Percentiles rank a stretch among this genome's conserved stretches.
Conservation (phyloP, 495 filamentous ascomycete genomes). For the Neurospora sp. region DNA sequence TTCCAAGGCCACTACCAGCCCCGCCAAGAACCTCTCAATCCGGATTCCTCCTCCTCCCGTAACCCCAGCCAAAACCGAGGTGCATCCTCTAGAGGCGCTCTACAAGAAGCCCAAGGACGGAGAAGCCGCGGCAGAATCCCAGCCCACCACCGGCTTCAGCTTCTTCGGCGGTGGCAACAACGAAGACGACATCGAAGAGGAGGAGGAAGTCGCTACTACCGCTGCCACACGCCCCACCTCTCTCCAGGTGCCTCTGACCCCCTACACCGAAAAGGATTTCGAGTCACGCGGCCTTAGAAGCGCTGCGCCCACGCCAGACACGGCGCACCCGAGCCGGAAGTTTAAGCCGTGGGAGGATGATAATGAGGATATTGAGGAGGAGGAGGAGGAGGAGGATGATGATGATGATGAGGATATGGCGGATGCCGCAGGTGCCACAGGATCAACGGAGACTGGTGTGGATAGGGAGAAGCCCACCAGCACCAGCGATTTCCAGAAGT, state of each 20-base stretch:
- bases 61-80: conserved; percentile 43
- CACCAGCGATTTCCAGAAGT: conserved; percentile 67
- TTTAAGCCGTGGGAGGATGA: conserved; percentile 41
- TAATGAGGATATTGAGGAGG: conserved; percentile 29
- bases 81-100: conserved; percentile 81
- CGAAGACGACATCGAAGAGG: conserved; percentile 37
- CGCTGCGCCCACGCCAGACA: conserved; percentile 91
- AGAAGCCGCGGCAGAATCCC: conserved; percentile 13
- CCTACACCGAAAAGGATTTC: conserved; percentile 68
- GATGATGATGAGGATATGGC: conserved; percentile 18
- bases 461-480: conserved; percentile 2
- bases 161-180: conserved; percentile 41
- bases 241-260: conserved; percentile 57
- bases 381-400: too few species aligned
- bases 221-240: background rate
- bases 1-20: conserved; percentile 29
- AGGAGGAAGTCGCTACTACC: conserved; percentile 28
- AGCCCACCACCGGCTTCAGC: conserved; percentile 20
- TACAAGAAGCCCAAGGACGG: conserved; percentile 59
- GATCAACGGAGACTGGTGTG: conserved; percentile 13
- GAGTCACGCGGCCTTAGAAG: conserved; percentile 63
- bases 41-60: conserved; percentile 36
- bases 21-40: conserved; percentile 37
- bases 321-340: conserved; percentile 56
- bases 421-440: conserved; percentile 19